phyloP scores from a whole-genome alignment of 768 basidiomycete genomes.

The Brasilioporus rufonigricans region DNA sequence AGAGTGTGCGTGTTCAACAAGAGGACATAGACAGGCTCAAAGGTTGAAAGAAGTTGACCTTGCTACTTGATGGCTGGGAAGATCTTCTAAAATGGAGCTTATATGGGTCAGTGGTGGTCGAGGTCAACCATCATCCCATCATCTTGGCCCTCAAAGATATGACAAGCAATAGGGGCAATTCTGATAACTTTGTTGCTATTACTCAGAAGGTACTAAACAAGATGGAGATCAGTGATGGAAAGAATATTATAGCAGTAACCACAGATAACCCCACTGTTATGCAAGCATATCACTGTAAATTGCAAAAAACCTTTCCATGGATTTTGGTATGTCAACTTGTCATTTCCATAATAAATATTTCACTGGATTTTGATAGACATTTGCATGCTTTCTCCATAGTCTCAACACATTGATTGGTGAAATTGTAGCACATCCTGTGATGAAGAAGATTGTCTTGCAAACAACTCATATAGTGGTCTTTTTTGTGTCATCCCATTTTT shows the following conservation, averaged over 20 bases:
- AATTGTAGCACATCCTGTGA: conserved; percentile 6
- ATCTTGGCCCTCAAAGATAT: conserved; percentile 27
- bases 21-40: conserved; percentile 19
- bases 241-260: conserved; percentile 24
- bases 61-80: conserved; percentile 36
- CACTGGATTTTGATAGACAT: background rate
- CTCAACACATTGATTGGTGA: conserved; percentile 1
- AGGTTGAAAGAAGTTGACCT: conserved; percentile 14
- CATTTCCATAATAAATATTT: background rate
- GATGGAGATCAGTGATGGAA: conserved; percentile 19
- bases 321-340: background rate
- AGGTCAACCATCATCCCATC: conserved; percentile 22
- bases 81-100: conserved; percentile 24
- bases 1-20: conserved; percentile 19
- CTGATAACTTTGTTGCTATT: background rate
- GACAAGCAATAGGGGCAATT: conserved; percentile 21
- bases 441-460: conserved; percentile 19
- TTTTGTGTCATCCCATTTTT: conserved; percentile 30
- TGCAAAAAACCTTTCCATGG: background rate
- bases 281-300: conserved; percentile 21
- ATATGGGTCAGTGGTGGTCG: conserved; percentile 26
- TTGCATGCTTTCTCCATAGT: conserved; percentile 2
- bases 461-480: conserved; percentile 23
- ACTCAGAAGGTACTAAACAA: conserved; percentile 13
- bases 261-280: conserved; percentile 34